Base-by-base conservation (phyloP, 2,329 filamentous ascomycete genomes). In the Trichoderma oligosporum region DNA sequence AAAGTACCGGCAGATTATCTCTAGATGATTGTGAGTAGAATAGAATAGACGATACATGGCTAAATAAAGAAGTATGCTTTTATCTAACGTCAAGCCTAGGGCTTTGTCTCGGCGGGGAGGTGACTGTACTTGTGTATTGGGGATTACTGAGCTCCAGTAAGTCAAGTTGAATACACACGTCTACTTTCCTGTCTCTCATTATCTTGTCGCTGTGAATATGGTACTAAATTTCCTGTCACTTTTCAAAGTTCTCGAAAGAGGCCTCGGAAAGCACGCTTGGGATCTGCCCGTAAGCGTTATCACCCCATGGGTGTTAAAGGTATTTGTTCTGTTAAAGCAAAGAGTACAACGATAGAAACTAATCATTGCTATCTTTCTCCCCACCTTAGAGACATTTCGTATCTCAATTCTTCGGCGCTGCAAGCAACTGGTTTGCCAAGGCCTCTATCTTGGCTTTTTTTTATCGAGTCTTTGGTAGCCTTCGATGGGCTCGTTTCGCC, bases 391-490 rank as follows among this genome's bases (percentile, higher is more conserved):
- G 49, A 22, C 36, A 53, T 53, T 25, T 42, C 4, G 49, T 35
- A 42, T 41, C 49, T 42, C 38, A 41, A 12, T 53, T 53, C n/a
- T 53, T 53, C 18, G 36, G 36, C 1, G 25, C 49, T 7, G n/a
- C 14, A 2, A 16, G 49, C 20, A 53, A 53, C 9, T 53, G 49
- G 49, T 20, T 53, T 16, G 38, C 49, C 14, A 53, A 53, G 20
- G 49, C 36, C 25, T 42, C 49, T 3, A 31, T 53, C 12, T 11
- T 53, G n/a, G 38, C 49, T 11, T 53, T 42, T 33, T 53, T 53
- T 7, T 20, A 33, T 9, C 27, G 49, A 12, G 22, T 53, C 4
- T 53, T 53, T 8, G 38, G 49, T 14, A 53, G 49, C 38, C 35
- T 53, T 8, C 49, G 38, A 7, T 53, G 49, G 49, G 49, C 39